These are phyloP conservation scores for Ailanthus altissimus DNA, from an alignment of 345 rosid species.

Conservation along the genomic window DNA sequence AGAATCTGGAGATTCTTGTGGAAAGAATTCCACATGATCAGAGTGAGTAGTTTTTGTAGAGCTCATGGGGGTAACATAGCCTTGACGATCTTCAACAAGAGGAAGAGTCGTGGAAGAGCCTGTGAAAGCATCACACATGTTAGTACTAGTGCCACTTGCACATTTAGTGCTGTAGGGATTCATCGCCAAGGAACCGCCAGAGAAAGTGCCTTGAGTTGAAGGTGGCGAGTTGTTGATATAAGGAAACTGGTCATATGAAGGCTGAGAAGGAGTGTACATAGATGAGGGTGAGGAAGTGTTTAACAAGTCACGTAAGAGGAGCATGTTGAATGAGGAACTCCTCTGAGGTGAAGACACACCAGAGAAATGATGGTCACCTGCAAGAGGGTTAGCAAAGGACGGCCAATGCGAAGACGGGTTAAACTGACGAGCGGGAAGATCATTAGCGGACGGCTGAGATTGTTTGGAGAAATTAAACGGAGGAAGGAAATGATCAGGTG, in stretches of 20 bases:
- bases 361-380: slow-evolving; percentile 15
- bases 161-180: not conserved
- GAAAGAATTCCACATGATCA: slow-evolving; percentile 43
- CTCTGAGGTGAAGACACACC: slow-evolving; percentile 24
- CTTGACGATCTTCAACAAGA: slow-evolving; percentile 4
- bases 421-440: slow-evolving; percentile 18
- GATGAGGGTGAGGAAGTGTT: slow-evolving; percentile 32
- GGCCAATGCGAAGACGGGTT: slow-evolving; percentile 19
- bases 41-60: not conserved
- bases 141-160: not conserved
- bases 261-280: slow-evolving; percentile 17
- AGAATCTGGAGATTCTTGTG: slow-evolving; percentile 58
- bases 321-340: slow-evolving; percentile 43
- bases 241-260: slow-evolving; percentile 21
- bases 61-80: not conserved
- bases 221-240: slow-evolving; percentile 20
- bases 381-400: slow-evolving; percentile 10
- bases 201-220: not conserved
- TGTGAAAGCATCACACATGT: not conserved
- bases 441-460: slow-evolving; percentile 27
- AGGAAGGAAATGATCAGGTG: slow-evolving; percentile 23
- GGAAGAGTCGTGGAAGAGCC: slow-evolving; percentile 22
- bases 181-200: not conserved
- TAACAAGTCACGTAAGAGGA: slow-evolving; percentile 53
- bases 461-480: slow-evolving; percentile 39